Evolutionary conservation across 1,284 basidiomycete genomes (phyloP), one percentile per base, ranked within the genome.

Genomic region (Trametes versicolor): DNA sequence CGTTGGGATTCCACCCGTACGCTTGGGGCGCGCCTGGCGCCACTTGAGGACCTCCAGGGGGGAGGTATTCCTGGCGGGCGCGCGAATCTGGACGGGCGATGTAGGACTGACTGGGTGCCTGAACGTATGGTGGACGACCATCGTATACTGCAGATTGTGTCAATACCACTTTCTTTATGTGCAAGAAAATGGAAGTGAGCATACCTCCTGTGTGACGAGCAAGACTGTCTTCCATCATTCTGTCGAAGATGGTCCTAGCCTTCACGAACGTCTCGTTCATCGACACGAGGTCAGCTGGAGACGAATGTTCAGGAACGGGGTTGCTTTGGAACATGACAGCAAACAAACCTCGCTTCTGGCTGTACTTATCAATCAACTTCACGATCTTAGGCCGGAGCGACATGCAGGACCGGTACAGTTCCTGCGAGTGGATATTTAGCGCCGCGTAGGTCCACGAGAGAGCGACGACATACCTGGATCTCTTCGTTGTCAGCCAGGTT

Each of bases 331-430:
- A n/a, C 36, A 19, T 56, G 17, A 51, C 45, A 23, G 23, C 34
- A 5, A 49, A 69, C 74, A 62, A 71, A 90, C 93, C 87, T 83
- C 94, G 85, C 80, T 97, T 97, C 80, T 97, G 96, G 74, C 94
- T 96, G 78, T 99, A 99, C 81, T 97, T 97, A 76, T 98, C 96
- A 72, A 99, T 98, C 60, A 99, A 81, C 73, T 95, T 95, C 68
- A 97, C 95, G 68, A 99, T 98, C 84, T 96, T 96, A 2, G 96
- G 95, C 63, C 97, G 87, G 55, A 99, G 80, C 1, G 90, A 85
- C 85, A 99, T 95, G 72, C 93, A 93, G 17, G 90, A 88, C 64
- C 96, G 89, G 78, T 99, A 99, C 60, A 99, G 80, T 75, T 98
- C 96, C 90, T 95, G 71, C n/a, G n/a, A n/a, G n/a, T n/a, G n/a